These are phyloP conservation scores for Amoebophrya sp. DNA, from an alignment of 169 alveolate species.

Conservation along the genomic window DNA sequence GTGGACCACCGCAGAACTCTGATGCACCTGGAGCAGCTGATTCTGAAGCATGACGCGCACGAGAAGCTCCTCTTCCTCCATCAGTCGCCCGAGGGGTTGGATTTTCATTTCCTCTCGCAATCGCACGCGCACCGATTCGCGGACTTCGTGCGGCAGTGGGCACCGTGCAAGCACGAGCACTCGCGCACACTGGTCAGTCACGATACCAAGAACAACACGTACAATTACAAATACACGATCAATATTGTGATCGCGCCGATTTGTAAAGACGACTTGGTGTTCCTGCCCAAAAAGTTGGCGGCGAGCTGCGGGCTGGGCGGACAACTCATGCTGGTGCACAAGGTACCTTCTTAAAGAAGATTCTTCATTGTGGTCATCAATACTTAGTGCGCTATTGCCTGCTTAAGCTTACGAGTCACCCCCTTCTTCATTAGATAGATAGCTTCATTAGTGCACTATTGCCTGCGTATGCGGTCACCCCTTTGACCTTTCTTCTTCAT, in stretches of 20 bases:
- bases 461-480: too few species aligned
- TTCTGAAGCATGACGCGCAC: slow-evolving; percentile 70
- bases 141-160: slow-evolving; percentile 67
- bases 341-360: not conserved
- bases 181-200: slow-evolving; percentile 39
- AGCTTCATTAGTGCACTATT: too few species aligned
- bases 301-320: not conserved
- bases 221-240: slow-evolving; percentile 73
- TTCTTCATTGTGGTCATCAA: not conserved
- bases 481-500: too few species aligned
- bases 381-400: not conserved
- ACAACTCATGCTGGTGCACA: not conserved
- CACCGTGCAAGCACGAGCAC: slow-evolving; percentile 2
- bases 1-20: slow-evolving; percentile 92
- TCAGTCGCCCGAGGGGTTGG: slow-evolving; percentile 90
- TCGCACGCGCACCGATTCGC: slow-evolving; percentile 87
- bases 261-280: slow-evolving; percentile 91
- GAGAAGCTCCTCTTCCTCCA: slow-evolving; percentile 20
- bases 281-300: slow-evolving; percentile 46
- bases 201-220: slow-evolving; percentile 59
- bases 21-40: slow-evolving; percentile 84
- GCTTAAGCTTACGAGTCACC: not conserved
- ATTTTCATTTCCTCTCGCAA: slow-evolving; percentile 81
- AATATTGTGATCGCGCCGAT: slow-evolving; percentile 87
- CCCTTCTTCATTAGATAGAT: too few species aligned